These are phyloP conservation scores for Candida labiduridarum DNA, from an alignment of 1,139 yeast genomes.

Conservation along the genomic window DNA sequence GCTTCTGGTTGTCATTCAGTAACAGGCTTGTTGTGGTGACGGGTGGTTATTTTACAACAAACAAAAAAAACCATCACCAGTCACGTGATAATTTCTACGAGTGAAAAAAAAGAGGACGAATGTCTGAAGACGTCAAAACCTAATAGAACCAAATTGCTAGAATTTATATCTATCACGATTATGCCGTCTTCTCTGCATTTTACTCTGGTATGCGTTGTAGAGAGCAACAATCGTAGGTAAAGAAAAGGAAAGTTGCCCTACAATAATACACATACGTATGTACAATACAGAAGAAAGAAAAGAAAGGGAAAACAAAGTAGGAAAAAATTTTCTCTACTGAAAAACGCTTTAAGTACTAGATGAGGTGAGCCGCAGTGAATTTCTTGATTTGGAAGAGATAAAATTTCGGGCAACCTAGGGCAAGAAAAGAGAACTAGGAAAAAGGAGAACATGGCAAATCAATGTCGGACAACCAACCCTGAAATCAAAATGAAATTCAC, in stretches of 20 bases:
- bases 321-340: conserved; percentile 4
- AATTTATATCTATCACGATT: conserved; percentile 2
- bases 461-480: not conserved
- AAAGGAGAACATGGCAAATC: not conserved
- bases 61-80: too few relatives aligned
- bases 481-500: not conserved
- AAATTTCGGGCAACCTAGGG: not conserved
- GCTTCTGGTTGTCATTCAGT: too few relatives aligned
- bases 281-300: conserved; percentile 40
- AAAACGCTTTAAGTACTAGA: not conserved
- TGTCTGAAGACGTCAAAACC: conserved; percentile 7
- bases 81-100: too few relatives aligned
- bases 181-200: conserved; percentile 26
- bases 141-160: not conserved
- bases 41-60: too few relatives aligned
- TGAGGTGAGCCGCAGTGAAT: not conserved
- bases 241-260: conserved; percentile 38
- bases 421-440: not conserved
- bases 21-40: too few relatives aligned
- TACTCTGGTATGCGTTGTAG: conserved; percentile 57
- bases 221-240: conserved; percentile 48
- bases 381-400: not conserved
- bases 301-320: conserved; percentile 8
- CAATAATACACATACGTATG: conserved; percentile 55
- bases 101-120: not conserved